A percentile compares a stretch with the other conserved stretches of the same genome.
Conservation (phyloP, 768 basidiomycete genomes). For the Boletus rex-veris region DNA sequence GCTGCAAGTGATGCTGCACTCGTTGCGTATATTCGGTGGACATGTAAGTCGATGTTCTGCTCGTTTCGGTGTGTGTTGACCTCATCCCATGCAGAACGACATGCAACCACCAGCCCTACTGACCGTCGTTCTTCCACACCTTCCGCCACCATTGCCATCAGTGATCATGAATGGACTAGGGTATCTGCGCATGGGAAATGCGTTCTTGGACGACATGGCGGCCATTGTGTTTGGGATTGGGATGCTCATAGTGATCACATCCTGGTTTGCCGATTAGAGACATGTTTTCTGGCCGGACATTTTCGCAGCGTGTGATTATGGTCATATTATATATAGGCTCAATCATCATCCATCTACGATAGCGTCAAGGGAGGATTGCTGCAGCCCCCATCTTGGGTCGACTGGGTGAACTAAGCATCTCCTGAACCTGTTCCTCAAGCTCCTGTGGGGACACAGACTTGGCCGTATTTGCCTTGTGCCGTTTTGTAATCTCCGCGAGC, state of each 20-base stretch:
- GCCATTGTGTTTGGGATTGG: constrained; percentile 71
- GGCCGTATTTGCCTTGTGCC: neutral
- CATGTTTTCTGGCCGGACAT: neutral
- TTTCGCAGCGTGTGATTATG: neutral
- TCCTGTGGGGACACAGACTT: constrained; percentile 10
- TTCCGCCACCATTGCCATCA: constrained; percentile 62
- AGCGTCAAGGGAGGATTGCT: constrained; percentile 34
- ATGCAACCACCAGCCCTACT: constrained; percentile 59
- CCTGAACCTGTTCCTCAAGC: constrained; percentile 20
- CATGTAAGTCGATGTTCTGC: constrained; percentile 45
- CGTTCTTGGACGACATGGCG: constrained; percentile 70
- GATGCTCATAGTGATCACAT: constrained; percentile 53
- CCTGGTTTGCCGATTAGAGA: constrained; percentile 37
- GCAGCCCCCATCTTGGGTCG: constrained; percentile 38
- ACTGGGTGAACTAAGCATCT: constrained; percentile 29
- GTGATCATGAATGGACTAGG: constrained; percentile 60
- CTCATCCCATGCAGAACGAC: constrained; percentile 42
- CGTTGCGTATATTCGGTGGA: constrained; percentile 65
- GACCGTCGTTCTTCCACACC: constrained; percentile 55
- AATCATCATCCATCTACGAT: too few relatives aligned
- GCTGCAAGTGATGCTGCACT: constrained; percentile 67
- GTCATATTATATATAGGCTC: too few relatives aligned
- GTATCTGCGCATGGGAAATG: constrained; percentile 64
- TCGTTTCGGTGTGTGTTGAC: constrained; percentile 4
- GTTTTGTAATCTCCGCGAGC: constrained; percentile 14